Evolutionary conservation across 176 grass and related monocot species (phyloP).

Genomic region (Ananas comosus): DNA sequence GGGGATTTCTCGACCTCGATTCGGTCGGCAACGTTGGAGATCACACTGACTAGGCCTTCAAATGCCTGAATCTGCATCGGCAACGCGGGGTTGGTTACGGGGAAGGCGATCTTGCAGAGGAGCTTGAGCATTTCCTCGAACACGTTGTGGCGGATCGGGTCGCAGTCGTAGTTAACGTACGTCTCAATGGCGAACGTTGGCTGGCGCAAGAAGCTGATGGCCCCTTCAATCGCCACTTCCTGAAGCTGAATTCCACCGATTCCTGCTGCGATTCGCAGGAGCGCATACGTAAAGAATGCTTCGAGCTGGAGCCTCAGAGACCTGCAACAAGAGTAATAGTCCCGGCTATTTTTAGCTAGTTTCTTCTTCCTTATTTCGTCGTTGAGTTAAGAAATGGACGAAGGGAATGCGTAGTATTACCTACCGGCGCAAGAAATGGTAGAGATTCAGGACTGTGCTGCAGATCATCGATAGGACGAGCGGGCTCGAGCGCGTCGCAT

Average conservation of each 20-base stretch:
- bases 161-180: conserved; percentile 98
- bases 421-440: conserved; percentile 75
- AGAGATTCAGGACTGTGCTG: conserved; percentile 77
- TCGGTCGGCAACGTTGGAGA: conserved; percentile 85
- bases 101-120: conserved; percentile 82
- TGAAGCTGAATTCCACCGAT: conserved; percentile 53
- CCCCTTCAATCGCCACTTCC: conserved; percentile 79
- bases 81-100: conserved; percentile 32
- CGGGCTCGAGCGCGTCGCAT: conserved; percentile 43
- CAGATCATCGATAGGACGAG: conserved; percentile 97
- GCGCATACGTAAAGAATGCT: conserved; percentile 71
- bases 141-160: conserved; percentile 65
- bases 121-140: conserved; percentile 65
- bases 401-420: background rate
- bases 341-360: background rate
- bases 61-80: conserved; percentile 76
- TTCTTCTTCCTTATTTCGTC: background rate
- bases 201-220: conserved; percentile 78
- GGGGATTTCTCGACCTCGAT: conserved; percentile 45
- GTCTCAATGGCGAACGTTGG: conserved; percentile 80
- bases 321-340: conserved; percentile 19
- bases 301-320: conserved; percentile 81
- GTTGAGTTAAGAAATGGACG: background rate
- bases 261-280: conserved; percentile 40
- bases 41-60: conserved; percentile 67